Base-by-base conservation (phyloP, 148 eudicot genomes). In the Chenopodium quinoa region DNA sequence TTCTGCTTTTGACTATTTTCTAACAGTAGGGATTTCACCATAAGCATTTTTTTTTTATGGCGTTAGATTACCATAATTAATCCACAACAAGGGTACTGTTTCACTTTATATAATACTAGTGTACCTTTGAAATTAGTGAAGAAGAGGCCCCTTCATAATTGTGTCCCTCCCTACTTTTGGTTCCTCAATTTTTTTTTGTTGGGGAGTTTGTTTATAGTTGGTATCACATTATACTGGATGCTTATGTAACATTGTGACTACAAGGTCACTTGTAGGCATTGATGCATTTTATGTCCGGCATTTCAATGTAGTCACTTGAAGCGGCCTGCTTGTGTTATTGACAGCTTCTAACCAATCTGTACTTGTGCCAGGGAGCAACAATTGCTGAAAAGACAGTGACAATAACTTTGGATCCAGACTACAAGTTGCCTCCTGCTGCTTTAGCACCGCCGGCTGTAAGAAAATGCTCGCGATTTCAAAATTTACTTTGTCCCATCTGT, bases 361-460 rank as follows among this genome's bases (percentile, higher is more conserved):
- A 63, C 19, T 52, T 48, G 79, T 87, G 63, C 76, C 90, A 95
- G 99, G 99, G 99, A 50, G 99, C 99, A 60, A 93, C 97, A 71
- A 95, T 95, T 23, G 93, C 85, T 77, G 97, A 93, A 80, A 88
- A 81, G 85, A 70, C 86, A 7, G 99, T 95, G 67, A 86, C 86
- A 17, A 89, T 95, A 47, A 87, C 70, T 75, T 78, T 83, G 70
- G 97, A 91, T 83, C 92, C 97, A 69, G 93, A 90, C 10, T 95
- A 95, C 77, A 79, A 90, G 87, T 88, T 93, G 81, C 97, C 99
- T 19, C 94, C 94, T 44, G 91, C 85, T 79, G 99, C 97, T 85
- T 85, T 74, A 65, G 86, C 90, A 19, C 86, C 91, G 56, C 77
- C 85, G 20, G 73, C 84, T 82, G 99, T 93, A 91, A 93, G 89